Base-by-base conservation (phyloP, 192 early-diverging fungal genomes). In the Pilobolus umbonatus region DNA sequence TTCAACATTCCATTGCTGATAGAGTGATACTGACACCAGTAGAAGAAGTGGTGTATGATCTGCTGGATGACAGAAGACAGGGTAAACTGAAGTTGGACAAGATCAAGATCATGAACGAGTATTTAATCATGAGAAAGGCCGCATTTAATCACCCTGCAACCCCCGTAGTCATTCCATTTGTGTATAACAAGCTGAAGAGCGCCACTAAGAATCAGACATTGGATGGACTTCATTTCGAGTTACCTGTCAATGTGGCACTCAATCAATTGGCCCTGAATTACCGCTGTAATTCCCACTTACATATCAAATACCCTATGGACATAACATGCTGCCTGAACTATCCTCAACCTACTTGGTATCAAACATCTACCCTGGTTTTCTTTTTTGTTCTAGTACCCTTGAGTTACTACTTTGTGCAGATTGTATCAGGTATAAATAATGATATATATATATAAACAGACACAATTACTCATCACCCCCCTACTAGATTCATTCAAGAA, bases 151-250 rank as follows among this genome's bases (percentile, higher is more conserved):
- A 60, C 26, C 26, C 67, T 9, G 65, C 62, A 19, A 52, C 55
- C 28, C 52, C 73, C 55, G 22, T 62, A 25, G 43, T 55, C 34
- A 56, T 86, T 35, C 76, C 81, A 10, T 62, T 64, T 35, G 68
- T 69, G 30, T 86, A 81, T 80, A 65, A 66, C 46, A 35, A 50
- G 9, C 79, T 83, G 68, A 57, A 75, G 15, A 53, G 53, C 24
- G 65, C 61, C 14, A 67, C 71, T 5, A 57, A 57, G 4, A 61
- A 39, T 0, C 68, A 70, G 50, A 85, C 87, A 7, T 35, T 52
- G 12, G 89, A 91, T 56, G 89, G 89, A 1, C 66, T 91, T 34
- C 89, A 91, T 62, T 91, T 81, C 67, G 60, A 68, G 12, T 45
- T 46, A 9, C 36, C 34, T 28, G 60, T 89, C 15, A 73, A 78